Evolutionary conservation across 1,139 yeast genomes (phyloP).

Genomic region (Nematodospora anomalae): DNA sequence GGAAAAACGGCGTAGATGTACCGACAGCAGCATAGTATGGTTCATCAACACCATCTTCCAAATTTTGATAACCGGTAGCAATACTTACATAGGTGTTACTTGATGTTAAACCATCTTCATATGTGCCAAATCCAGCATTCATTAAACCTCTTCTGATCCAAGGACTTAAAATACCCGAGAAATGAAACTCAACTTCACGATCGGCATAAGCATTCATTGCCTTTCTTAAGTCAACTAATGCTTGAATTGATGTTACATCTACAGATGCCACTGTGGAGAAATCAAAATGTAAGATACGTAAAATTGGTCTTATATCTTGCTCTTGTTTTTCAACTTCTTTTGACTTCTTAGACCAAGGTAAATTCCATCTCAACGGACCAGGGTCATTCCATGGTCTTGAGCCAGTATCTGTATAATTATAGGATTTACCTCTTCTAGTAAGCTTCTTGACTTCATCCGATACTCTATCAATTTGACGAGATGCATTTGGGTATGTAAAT

Average conservation of each 20-base stretch:
- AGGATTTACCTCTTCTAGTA: constrained; percentile 63
- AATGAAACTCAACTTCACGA: constrained; percentile 85
- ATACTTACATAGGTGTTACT: constrained; percentile 43
- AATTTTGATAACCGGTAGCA: constrained; percentile 33
- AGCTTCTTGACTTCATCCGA: constrained; percentile 62
- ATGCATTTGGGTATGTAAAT: constrained; percentile 78
- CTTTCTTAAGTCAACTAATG: constrained; percentile 72
- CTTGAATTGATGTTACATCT: constrained; percentile 80
- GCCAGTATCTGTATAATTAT: constrained; percentile 48
- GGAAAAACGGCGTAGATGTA: constrained; percentile 83
- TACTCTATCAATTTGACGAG: constrained; percentile 69
- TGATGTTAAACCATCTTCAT: constrained; percentile 43
- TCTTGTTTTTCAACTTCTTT: constrained; percentile 15
- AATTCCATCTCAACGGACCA: constrained; percentile 56
- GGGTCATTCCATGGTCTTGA: constrained; percentile 93
- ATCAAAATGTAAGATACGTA: constrained; percentile 76
- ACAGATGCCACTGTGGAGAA: constrained; percentile 72
- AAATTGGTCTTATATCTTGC: constrained; percentile 61
- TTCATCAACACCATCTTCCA: constrained; percentile 29
- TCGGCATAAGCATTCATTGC: constrained; percentile 75
- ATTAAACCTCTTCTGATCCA: constrained; percentile 82
- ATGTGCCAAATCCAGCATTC: constrained; percentile 77
- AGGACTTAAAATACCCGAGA: constrained; percentile 79
- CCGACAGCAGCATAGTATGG: constrained; percentile 58
- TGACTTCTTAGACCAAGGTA: constrained; percentile 28